These are phyloP conservation scores for Rosa multiflora DNA, from an alignment of 306 rosid species.

Conservation along the genomic window DNA sequence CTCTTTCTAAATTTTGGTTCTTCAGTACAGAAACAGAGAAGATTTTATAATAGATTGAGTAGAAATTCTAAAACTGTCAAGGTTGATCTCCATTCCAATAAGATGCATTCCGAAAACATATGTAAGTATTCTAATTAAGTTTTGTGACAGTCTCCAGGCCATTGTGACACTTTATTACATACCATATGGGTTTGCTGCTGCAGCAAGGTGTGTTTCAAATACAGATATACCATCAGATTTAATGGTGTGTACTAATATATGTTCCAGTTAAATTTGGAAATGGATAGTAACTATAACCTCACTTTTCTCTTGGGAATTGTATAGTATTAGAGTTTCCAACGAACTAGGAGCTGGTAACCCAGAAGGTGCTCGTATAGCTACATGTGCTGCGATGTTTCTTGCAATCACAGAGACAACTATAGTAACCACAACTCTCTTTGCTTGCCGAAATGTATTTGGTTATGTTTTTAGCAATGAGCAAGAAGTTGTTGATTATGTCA, in stretches of 20 bases:
- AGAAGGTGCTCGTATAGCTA: slow-evolving; percentile 45
- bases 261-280: too few species aligned
- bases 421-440: slow-evolving; percentile 41
- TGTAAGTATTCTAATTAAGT: background rate
- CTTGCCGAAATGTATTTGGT: slow-evolving; percentile 51
- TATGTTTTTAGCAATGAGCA: slow-evolving; percentile 60
- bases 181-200: background rate
- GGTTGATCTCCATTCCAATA: background rate
- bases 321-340: slow-evolving; percentile 68
- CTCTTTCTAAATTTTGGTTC: background rate
- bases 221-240: background rate
- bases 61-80: background rate
- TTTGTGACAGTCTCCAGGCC: background rate
- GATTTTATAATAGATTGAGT: background rate
- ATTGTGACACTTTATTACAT: background rate
- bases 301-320: background rate
- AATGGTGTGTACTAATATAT: too few species aligned
- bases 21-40: background rate
- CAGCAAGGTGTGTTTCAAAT: background rate
- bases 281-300: background rate
- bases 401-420: slow-evolving; percentile 38
- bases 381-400: slow-evolving; percentile 43
- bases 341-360: slow-evolving; percentile 79
- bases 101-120: background rate
- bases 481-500: slow-evolving; percentile 67